Evolutionary conservation across 345 rosid genomes (phyloP).

Genomic region (Gossypium longicalyx): DNA sequence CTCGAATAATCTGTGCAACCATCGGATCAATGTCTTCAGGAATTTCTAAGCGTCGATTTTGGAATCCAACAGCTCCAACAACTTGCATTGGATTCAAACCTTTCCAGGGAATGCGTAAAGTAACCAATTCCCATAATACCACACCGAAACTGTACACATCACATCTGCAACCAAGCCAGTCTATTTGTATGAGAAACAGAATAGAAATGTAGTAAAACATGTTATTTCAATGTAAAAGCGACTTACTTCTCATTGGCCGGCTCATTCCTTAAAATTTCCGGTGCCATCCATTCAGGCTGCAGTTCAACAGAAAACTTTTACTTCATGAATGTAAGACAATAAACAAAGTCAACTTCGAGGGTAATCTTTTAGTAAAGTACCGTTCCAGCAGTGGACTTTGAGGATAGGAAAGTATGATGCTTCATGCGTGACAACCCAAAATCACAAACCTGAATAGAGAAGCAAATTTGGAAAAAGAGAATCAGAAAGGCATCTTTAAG

Average conservation of each 20-base stretch:
- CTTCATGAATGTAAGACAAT: background rate
- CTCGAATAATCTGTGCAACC: constrained; percentile 69
- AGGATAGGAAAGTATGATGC: constrained; percentile 86
- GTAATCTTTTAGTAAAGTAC: constrained; percentile 32
- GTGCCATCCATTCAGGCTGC: constrained; percentile 99
- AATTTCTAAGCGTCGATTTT: constrained; percentile 84
- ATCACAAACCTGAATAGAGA: constrained; percentile 66
- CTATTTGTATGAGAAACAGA: constrained; percentile 9
- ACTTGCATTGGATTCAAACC: constrained; percentile 98
- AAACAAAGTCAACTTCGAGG: background rate
- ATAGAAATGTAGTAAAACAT: background rate
- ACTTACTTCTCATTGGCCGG: constrained; percentile 93
- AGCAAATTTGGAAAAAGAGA: constrained; percentile 12
- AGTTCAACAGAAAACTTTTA: constrained; percentile 19
- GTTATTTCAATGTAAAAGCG: background rate
- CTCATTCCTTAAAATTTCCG: constrained; percentile 95
- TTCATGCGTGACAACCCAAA: constrained; percentile 93
- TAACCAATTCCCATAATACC: constrained; percentile 88
- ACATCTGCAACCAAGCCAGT: constrained; percentile 55
- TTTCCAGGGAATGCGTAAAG: constrained; percentile 78
- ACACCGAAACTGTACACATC: constrained; percentile 99
- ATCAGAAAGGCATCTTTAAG: background rate
- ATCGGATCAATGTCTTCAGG: constrained; percentile 65
- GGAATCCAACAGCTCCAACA: constrained; percentile 99
- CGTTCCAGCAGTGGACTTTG: constrained; percentile 98